These are phyloP conservation scores for Plasmodium adleri DNA, from an alignment of 169 alveolate species.

Conservation along the genomic window DNA sequence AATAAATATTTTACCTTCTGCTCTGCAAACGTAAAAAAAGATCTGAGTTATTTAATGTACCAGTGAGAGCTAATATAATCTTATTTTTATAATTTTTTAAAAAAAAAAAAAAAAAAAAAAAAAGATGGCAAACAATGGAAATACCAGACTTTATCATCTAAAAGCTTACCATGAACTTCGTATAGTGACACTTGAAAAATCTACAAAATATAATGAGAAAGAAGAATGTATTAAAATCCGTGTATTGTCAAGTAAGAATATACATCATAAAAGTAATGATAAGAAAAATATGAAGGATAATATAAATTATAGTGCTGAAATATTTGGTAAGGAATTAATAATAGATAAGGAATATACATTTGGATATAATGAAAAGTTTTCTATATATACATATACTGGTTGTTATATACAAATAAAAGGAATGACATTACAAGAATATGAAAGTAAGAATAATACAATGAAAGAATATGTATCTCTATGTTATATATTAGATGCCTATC, in stretches of 20 bases:
- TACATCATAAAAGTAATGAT: conserved; percentile 17
- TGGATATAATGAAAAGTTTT: conserved; percentile 86
- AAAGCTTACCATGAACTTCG: conserved; percentile 45
- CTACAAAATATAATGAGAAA: conserved; percentile 38
- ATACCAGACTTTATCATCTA: conserved; percentile 41
- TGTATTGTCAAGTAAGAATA: conserved; percentile 8
- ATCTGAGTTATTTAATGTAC: conserved; percentile 1
- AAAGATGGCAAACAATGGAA: conserved; percentile 1
- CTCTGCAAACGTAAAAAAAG: too few relatives aligned
- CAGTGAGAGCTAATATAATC: conserved; percentile 26
- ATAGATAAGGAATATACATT: conserved; percentile 87
- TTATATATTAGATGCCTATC: conserved; percentile 85
- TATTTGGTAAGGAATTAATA: conserved; percentile 89
- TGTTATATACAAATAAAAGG: conserved; percentile 91
- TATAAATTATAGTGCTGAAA: conserved; percentile 85
- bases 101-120: conserved; percentile 1
- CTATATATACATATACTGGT: conserved; percentile 92
- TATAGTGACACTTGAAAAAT: conserved; percentile 59
- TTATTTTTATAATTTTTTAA: conserved; percentile 9
- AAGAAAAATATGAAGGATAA: not conserved
- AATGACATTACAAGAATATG: conserved; percentile 90
- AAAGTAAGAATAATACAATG: conserved; percentile 88
- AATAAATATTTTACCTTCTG: too few relatives aligned
- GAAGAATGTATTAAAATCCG: conserved; percentile 59
- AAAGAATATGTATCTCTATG: conserved; percentile 87